Evolutionary conservation across 441 rosid genomes (phyloP).

Genomic region (Euphorbia corollata): DNA sequence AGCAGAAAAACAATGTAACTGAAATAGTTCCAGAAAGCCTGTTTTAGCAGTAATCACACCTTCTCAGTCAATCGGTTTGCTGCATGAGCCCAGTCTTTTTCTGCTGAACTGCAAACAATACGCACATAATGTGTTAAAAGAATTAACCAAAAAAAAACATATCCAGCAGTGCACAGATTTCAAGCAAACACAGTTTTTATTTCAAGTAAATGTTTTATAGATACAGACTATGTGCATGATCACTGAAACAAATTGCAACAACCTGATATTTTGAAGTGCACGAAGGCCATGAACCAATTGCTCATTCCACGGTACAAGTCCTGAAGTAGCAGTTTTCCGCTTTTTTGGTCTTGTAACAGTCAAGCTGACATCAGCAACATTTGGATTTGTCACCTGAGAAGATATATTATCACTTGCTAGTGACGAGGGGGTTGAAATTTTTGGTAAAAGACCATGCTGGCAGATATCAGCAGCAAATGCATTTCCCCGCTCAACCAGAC

Average conservation of each 20-base stretch:
- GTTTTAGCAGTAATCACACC: slow-evolving; percentile 35
- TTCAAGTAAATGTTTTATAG: background rate
- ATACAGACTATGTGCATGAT: background rate
- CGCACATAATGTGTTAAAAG: slow-evolving; percentile 5
- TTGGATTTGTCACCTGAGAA: slow-evolving; percentile 30
- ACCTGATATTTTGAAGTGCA: slow-evolving; percentile 59
- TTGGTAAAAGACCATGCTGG: slow-evolving; percentile 26
- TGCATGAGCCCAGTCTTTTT: slow-evolving; percentile 60
- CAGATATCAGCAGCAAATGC: slow-evolving; percentile 25
- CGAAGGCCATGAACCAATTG: slow-evolving; percentile 41
- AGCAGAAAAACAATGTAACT: slow-evolving; percentile 1
- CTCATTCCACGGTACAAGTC: slow-evolving; percentile 61
- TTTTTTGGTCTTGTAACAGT: slow-evolving; percentile 42
- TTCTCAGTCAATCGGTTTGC: slow-evolving; percentile 63
- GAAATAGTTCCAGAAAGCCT: slow-evolving; percentile 11
- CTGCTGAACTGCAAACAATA: slow-evolving; percentile 53
- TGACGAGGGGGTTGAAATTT: slow-evolving; percentile 26
- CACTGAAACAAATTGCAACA: slow-evolving; percentile 12
- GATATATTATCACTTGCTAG: slow-evolving; percentile 34
- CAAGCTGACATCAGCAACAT: slow-evolving; percentile 30
- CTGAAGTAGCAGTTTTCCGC: slow-evolving; percentile 56
- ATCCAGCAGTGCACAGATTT: background rate
- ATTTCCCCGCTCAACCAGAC: slow-evolving; percentile 31
- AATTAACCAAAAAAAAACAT: background rate
- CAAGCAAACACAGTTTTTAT: background rate